Evolutionary conservation across 768 basidiomycete genomes (phyloP), one percentile per base, ranked within the genome.

Genomic region (Tephrocybe rancida): DNA sequence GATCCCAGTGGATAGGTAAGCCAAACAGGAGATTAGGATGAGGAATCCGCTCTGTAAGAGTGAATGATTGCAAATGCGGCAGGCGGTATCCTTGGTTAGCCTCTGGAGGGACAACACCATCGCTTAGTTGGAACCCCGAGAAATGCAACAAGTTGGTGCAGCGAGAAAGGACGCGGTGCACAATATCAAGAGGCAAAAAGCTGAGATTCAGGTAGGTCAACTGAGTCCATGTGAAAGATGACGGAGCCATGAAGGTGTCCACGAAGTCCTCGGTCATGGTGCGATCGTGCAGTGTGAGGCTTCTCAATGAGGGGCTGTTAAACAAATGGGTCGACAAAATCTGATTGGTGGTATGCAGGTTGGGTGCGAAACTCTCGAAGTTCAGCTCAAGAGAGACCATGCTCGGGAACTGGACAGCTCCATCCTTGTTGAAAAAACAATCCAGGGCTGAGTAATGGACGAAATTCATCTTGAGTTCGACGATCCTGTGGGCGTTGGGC

Each of bases 361-460:
- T 44, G 22, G 52, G 37, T 16, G 35, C 34, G 43, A 44, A 53
- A 22, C 18, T 44, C 11, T 44, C 25, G 7, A 47, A 46, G 25
- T 53, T 47, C 44, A 53, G 37, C 29, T 53, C 52, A 29, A 53
- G 9, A 6, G 52, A 53, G 10, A 27, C 44, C 2, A 53, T 30
- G 9, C 6, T 45, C 5, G 44, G 14, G 29, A 53, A 53, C 5
- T 45, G 37, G 37, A 27, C 19, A 13, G 13, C 42, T 5, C 13
- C 32, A 26, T 27, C 22, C 9, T 44, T 25, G 3, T 45, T 22
- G 2, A 53, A 38, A 7, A 53, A 35, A 22, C 35, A 3, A n/a
- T 26, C 38, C 19, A 53, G 37, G 29, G 44, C 44, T 32, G 24
- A 22, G 45, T 46, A 53, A 25, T 44, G 44, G 9, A 53, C 52